Evolutionary conservation across 805 yeast species (phyloP).

Genomic region (Kazachstania martiniae): DNA sequence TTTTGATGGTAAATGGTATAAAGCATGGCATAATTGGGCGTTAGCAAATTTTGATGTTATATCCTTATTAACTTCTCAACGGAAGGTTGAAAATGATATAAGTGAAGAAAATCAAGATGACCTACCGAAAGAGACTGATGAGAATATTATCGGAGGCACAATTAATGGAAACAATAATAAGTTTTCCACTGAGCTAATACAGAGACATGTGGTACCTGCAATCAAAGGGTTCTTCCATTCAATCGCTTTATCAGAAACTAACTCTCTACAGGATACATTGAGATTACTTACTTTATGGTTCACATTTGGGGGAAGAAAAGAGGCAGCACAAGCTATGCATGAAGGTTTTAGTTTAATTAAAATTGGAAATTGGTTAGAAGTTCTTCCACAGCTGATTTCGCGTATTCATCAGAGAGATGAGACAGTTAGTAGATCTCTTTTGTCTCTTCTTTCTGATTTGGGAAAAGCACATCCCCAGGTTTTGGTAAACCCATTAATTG

Average conservation of each 20-base stretch:
- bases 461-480: slow-evolving; percentile 96
- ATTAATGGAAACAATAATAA: slow-evolving; percentile 19
- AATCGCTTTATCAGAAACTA: slow-evolving; percentile 70
- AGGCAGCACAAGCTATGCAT: slow-evolving; percentile 74
- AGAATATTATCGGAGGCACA: slow-evolving; percentile 14
- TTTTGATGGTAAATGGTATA: slow-evolving; percentile 86
- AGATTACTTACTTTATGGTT: slow-evolving; percentile 86
- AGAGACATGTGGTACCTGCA: slow-evolving; percentile 86
- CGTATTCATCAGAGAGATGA: slow-evolving; percentile 90
- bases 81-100: slow-evolving; percentile 5
- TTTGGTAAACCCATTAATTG: slow-evolving; percentile 82
- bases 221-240: slow-evolving; percentile 90
- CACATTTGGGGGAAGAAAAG: slow-evolving; percentile 81
- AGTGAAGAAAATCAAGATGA: background rate
- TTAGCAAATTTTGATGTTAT: slow-evolving; percentile 91
- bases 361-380: slow-evolving; percentile 88
- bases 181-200: slow-evolving; percentile 45
- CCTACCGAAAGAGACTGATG: slow-evolving; percentile 1
- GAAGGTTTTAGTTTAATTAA: slow-evolving; percentile 83
- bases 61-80: slow-evolving; percentile 36
- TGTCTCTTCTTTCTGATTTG: slow-evolving; percentile 66
- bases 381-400: slow-evolving; percentile 85
- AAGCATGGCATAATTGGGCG: slow-evolving; percentile 99
- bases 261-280: slow-evolving; percentile 80
- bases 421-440: slow-evolving; percentile 64